phyloP scores from a whole-genome alignment of 208 protist genomes.

The Angomonas deanei region DNA sequence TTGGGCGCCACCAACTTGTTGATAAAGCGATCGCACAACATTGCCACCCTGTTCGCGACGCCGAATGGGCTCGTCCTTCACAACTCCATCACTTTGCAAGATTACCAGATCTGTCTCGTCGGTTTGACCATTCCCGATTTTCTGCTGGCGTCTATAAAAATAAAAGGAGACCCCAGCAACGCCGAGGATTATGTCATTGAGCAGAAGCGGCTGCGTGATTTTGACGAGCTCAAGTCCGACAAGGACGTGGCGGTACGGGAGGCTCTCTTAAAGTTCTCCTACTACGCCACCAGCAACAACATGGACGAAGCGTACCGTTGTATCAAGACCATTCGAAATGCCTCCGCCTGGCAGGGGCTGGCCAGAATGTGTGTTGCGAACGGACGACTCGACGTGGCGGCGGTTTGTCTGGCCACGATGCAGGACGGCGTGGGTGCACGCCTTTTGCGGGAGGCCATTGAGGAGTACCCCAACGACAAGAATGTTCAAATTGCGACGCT shows the following conservation, averaged over 20 bases:
- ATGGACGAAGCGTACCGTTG: conserved; percentile 97
- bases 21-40: conserved; percentile 54
- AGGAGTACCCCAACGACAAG: conserved; percentile 79
- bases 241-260: conserved; percentile 84
- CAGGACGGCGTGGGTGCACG: conserved; percentile 86
- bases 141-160: conserved; percentile 78
- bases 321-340: conserved; percentile 93
- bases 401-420: conserved; percentile 94
- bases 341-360: conserved; percentile 93
- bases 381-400: conserved; percentile 91
- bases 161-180: conserved; percentile 68
- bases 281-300: conserved; percentile 94
- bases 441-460: conserved; percentile 79
- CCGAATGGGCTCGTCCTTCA: conserved; percentile 77
- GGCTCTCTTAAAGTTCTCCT: conserved; percentile 95
- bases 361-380: conserved; percentile 94
- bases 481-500: conserved; percentile 91
- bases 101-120: conserved; percentile 85
- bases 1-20: conserved; percentile 60
- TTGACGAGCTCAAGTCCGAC: conserved; percentile 88
- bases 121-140: conserved; percentile 91
- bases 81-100: conserved; percentile 65
- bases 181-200: conserved; percentile 87
- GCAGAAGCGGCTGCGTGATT: conserved; percentile 89
- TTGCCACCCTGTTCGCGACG: conserved; percentile 88